Conservation (phyloP, 2,329 filamentous ascomycete species). For the Pseudocercospora macadamiae region DNA sequence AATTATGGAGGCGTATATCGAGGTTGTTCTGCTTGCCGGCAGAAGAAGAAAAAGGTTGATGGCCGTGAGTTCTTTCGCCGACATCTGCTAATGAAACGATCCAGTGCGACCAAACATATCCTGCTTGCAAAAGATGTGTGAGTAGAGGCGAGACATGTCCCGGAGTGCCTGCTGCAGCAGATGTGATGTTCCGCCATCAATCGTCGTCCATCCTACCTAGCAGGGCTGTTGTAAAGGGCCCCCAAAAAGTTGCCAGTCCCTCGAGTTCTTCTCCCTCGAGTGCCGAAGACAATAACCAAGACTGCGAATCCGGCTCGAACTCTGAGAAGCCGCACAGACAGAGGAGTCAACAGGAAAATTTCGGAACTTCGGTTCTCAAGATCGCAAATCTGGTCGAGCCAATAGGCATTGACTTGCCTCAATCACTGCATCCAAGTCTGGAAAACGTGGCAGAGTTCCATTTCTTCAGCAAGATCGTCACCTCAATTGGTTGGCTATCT, state of each 20-base stretch:
- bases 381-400: not conserved
- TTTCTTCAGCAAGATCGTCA: not conserved
- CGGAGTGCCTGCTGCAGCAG: not conserved
- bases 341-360: too few species aligned
- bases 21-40: not conserved
- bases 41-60: constrained; percentile 1
- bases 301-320: too few species aligned
- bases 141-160: not conserved
- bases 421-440: not conserved
- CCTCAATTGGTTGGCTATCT: not conserved
- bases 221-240: not conserved
- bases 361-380: not conserved
- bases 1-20: constrained; percentile 1
- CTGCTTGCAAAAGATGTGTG: not conserved
- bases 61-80: not conserved
- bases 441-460: not conserved
- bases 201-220: not conserved
- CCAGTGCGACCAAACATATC: not conserved
- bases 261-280: not conserved
- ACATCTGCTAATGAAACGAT: not conserved
- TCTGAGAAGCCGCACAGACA: too few species aligned
- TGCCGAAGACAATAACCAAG: not conserved
- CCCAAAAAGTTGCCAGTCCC: not conserved
- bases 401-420: not conserved
- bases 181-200: not conserved